Evolutionary conservation across 768 basidiomycete genomes (phyloP).

Genomic region (Leucogyrophana mollusca): DNA sequence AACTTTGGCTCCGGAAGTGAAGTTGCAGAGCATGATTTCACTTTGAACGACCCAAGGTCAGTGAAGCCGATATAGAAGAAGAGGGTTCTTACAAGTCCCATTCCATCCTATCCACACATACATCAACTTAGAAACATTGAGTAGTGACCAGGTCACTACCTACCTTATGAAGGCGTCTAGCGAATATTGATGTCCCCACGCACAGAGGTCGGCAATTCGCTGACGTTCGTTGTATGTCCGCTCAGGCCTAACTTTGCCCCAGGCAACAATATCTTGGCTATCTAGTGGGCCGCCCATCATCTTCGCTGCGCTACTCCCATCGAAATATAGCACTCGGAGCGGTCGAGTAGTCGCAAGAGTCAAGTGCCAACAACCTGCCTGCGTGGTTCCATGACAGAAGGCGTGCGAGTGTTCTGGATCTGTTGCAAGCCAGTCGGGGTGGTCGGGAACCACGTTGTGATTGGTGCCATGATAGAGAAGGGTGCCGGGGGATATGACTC

Average conservation of each 20-base stretch:
- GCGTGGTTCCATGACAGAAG: constrained; percentile 30
- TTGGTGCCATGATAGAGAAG: constrained; percentile 33
- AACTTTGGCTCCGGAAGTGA: constrained; percentile 36
- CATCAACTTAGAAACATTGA: too few species aligned
- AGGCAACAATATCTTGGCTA: constrained; percentile 47
- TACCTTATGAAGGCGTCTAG: constrained; percentile 35
- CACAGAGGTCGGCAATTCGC: constrained; percentile 28
- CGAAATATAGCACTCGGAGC: constrained; percentile 50
- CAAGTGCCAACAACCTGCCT: constrained; percentile 26
- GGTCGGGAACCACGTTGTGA: constrained; percentile 19
- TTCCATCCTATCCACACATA: constrained; percentile 51
- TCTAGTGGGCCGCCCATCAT: constrained; percentile 41
- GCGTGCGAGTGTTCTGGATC: constrained; percentile 38
- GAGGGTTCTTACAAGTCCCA: constrained; percentile 42
- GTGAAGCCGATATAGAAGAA: not conserved
- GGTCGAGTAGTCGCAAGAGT: constrained; percentile 29
- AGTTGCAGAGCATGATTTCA: constrained; percentile 50
- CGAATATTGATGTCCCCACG: constrained; percentile 28
- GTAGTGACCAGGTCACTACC: too few species aligned
- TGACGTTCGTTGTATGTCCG: constrained; percentile 16
- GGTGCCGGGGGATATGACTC: constrained; percentile 33
- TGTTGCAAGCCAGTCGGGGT: constrained; percentile 32
- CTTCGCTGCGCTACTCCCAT: constrained; percentile 49
- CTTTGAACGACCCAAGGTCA: constrained; percentile 21
- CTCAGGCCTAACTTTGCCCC: constrained; percentile 30